These are phyloP conservation scores for Begonia peltatifolia DNA, from an alignment of 306 rosid species.

Conservation along the genomic window DNA sequence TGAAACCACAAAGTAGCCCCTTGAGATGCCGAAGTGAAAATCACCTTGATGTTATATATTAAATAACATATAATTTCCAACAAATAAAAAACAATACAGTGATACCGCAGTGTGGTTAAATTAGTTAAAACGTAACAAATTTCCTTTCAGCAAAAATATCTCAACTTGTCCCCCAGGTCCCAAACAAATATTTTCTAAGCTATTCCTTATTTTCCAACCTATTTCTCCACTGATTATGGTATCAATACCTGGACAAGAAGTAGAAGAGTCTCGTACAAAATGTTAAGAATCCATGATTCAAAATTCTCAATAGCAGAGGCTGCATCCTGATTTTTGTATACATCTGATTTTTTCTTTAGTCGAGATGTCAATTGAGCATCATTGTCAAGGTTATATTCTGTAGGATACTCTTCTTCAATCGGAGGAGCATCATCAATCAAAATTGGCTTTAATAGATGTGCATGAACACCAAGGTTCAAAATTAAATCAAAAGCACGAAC, in stretches of 20 bases:
- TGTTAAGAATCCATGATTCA: constrained; percentile 81
- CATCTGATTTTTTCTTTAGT: constrained; percentile 36
- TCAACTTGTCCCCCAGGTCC: no score
- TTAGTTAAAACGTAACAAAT: no score
- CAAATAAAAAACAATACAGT: no score
- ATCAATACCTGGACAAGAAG: constrained; percentile 90
- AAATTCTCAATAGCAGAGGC: constrained; percentile 59
- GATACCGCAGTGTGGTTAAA: no score
- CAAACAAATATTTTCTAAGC: no score
- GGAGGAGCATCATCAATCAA: constrained; percentile 41
- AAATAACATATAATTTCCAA: no score
- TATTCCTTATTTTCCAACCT: no score
- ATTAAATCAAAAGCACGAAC: constrained; percentile 94
- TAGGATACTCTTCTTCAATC: constrained; percentile 83
- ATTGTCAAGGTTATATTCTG: constrained; percentile 61
- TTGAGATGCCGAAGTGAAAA: constrained; percentile 1
- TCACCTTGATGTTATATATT: no score
- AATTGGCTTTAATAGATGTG: constrained; percentile 85
- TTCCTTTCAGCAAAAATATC: no score
- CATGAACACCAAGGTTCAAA: constrained; percentile 98
- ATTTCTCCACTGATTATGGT: not conserved
- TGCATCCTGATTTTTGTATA: constrained; percentile 26
- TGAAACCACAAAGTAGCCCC: constrained; percentile 13
- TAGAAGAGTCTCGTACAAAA: constrained; percentile 75
- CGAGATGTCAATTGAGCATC: constrained; percentile 51